Evolutionary conservation across 805 yeast species (phyloP).

Genomic region (Candida odintsovae): DNA sequence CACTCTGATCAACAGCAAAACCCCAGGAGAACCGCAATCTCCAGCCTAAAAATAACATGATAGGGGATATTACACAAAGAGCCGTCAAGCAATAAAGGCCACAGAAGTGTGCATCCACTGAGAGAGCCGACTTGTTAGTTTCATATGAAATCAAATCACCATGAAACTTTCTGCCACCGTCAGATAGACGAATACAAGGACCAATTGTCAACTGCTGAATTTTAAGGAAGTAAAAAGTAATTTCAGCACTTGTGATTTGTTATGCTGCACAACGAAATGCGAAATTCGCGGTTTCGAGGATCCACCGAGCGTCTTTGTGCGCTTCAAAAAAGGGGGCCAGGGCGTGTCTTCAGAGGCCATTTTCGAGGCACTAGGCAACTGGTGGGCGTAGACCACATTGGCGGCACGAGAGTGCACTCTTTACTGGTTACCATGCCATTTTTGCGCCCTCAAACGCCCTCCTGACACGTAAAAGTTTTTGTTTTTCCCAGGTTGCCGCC

Average conservation of each 20-base stretch:
- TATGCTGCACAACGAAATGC: not conserved
- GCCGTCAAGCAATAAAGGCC: not conserved
- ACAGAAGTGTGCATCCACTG: no score
- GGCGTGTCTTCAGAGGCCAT: not conserved
- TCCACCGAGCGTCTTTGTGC: not conserved
- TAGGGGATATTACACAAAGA: not conserved
- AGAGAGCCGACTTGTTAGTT: no score
- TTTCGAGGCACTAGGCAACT: not conserved
- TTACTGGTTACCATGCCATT: not conserved
- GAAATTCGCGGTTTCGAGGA: not conserved
- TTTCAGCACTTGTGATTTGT: not conserved
- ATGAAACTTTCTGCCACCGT: no score
- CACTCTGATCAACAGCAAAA: no score
- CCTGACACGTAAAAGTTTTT: not conserved
- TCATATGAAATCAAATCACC: no score
- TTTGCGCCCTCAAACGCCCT: not conserved
- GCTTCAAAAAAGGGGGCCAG: not conserved
- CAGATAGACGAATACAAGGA: no score
- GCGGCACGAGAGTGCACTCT: not conserved
- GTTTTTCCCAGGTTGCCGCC: not conserved
- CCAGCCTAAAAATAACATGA: not conserved
- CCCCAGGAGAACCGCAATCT: not conserved
- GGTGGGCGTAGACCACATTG: not conserved
- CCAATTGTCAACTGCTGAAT: not conserved
- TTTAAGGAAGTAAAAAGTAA: not conserved